phyloP scores from a whole-genome alignment of 768 basidiomycete species.

The Lactarius trivialis region DNA sequence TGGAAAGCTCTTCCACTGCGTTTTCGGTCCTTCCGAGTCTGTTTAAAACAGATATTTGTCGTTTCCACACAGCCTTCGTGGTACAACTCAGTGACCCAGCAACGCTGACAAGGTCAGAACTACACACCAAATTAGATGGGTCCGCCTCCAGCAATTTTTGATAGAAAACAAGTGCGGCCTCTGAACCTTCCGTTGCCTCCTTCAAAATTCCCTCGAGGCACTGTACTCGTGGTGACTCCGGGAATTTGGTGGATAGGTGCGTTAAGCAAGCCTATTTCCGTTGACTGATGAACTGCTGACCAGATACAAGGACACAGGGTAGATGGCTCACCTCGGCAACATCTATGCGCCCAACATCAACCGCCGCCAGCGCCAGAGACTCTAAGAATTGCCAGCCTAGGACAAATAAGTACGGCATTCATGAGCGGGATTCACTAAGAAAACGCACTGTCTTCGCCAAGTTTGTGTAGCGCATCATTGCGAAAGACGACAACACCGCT shows the following conservation, averaged over 20 bases:
- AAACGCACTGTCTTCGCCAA: constrained; percentile 30
- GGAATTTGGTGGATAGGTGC: constrained; percentile 60
- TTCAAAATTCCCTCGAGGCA: constrained; percentile 72
- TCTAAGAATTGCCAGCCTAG: constrained; percentile 78
- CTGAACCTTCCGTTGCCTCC: constrained; percentile 58
- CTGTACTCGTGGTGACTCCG: constrained; percentile 72
- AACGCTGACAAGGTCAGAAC: neutral
- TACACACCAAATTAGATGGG: constrained; percentile 62
- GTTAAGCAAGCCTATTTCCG: constrained; percentile 50
- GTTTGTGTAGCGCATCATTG: constrained; percentile 26
- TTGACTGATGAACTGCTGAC: neutral
- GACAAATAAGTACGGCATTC: neutral
- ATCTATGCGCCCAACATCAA: constrained; percentile 67
- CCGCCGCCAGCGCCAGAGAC: constrained; percentile 68
- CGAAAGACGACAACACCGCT: constrained; percentile 30
- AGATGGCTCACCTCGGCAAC: constrained; percentile 60
- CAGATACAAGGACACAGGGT: neutral
- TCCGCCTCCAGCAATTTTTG: constrained; percentile 53
- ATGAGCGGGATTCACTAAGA: neutral
- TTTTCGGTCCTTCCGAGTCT: constrained; percentile 54
- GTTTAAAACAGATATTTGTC: constrained; percentile 68
- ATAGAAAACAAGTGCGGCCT: constrained; percentile 57
- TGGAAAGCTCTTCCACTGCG: constrained; percentile 64
- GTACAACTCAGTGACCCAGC: neutral
- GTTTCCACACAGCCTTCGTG: constrained; percentile 64